Percentiles rank a stretch among this genome's conserved stretches.
Conservation (phyloP, 2,329 filamentous ascomycete species). For the Aspergillus sp. region DNA sequence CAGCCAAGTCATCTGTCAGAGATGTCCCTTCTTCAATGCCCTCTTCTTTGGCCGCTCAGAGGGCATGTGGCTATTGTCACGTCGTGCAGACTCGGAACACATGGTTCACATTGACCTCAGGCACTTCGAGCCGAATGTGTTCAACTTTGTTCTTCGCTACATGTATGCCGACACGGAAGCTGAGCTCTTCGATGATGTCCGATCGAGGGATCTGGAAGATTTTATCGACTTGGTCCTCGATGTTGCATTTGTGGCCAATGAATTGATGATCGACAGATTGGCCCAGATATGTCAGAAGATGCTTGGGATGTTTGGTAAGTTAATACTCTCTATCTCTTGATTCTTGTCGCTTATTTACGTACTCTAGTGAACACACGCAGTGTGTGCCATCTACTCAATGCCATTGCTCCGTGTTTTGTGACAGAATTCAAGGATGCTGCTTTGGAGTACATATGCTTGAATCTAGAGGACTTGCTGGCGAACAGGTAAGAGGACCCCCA, state of each 20-base stretch:
- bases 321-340: not conserved
- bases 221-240: constrained; percentile 89
- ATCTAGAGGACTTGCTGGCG: constrained; percentile 88
- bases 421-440: constrained; percentile 84
- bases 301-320: constrained; percentile 73
- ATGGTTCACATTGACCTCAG: constrained; percentile 74
- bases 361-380: constrained; percentile 74
- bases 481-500: constrained; percentile 59
- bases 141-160: constrained; percentile 75
- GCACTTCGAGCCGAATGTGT: constrained; percentile 73
- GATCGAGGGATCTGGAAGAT: constrained; percentile 72
- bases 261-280: constrained; percentile 90
- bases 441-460: constrained; percentile 87
- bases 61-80: constrained; percentile 78
- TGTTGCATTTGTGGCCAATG: constrained; percentile 85
- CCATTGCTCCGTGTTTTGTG: constrained; percentile 79
- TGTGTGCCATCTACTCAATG: constrained; percentile 80
- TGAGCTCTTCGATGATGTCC: constrained; percentile 78
- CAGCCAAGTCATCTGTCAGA: constrained; percentile 74
- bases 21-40: constrained; percentile 90
- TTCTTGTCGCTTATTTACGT: constrained; percentile 23
- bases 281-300: constrained; percentile 86
- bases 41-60: constrained; percentile 85
- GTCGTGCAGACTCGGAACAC: constrained; percentile 55
- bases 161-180: constrained; percentile 81